Base-by-base conservation (phyloP, 441 rosid species). In the Mallotus repandus region DNA sequence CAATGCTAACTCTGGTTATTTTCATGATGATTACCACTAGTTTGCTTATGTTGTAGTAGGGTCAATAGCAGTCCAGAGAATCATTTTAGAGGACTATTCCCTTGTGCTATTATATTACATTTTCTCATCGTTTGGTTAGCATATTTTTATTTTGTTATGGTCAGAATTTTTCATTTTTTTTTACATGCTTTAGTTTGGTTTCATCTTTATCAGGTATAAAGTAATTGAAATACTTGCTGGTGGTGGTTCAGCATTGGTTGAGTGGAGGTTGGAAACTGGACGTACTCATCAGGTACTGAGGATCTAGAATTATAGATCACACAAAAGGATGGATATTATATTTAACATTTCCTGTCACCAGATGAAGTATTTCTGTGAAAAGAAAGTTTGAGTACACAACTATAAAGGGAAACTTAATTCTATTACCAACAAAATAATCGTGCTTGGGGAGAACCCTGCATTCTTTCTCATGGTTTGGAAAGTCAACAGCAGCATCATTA, bases 251-350 rank as follows among this genome's bases (percentile, higher is more conserved):
- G 93, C 97, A 53, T 76, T 96, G 80, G 98, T 93, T 35, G 97
- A 91, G 67, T 96, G 99, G 99, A 89, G 95, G 77, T 76, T 96
- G 54, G 97, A 93, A 85, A 96, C 97, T 16, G 99, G 99, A 22
- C 98, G 97, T 53, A 96, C 99, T n/a, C 99, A 96, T 78, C 99
- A 93, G 97, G 99, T 91, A 89, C 32, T 29, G 14, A 45, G 53
- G 14, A 46, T 41, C 6, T 71, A 56, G 19, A 74, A 68, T 21
- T 63, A 38, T 7, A 38, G 1, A 25, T 62, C 10, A 7, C 9
- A 7, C 15, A 25, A 18, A 9, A 15, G 16, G 16, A 56, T 70
- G 56, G 8, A 4, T 5, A 29, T 48, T 10, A 48, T 16, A 32
- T 60, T 50, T 50, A 49, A 5, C 25, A 22, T 54, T 0, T 38